Percentiles rank a stretch among this genome's conserved stretches.
Conservation (phyloP, 129 eudicot species). For the Tagetes patula region DNA sequence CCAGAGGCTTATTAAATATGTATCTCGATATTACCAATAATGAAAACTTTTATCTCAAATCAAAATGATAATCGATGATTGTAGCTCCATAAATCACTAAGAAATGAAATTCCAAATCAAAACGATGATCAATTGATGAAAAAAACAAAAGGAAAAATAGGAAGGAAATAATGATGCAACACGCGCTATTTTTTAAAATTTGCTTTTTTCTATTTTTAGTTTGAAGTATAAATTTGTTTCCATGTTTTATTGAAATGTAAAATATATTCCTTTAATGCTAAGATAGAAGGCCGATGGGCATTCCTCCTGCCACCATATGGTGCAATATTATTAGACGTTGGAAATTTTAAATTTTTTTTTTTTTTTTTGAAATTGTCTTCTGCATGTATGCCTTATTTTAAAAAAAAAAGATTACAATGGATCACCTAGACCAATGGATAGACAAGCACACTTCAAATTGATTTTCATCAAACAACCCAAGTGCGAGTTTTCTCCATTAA, state of each 20-base stretch:
- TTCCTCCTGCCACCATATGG: too few species aligned
- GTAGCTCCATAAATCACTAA: conserved; percentile 8
- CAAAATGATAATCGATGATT: neutral
- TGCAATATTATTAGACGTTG: too few species aligned
- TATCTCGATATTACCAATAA: conserved; percentile 15
- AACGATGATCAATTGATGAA: conserved; percentile 1
- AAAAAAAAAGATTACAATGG: too few species aligned
- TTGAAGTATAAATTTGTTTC: conserved; percentile 11
- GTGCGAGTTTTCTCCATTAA: too few species aligned
- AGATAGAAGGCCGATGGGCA: too few species aligned
- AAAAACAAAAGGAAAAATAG: conserved; percentile 1
- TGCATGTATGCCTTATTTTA: too few species aligned
- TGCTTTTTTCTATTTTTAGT: conserved; percentile 27
- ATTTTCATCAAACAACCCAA: too few species aligned
- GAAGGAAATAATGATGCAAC: conserved; percentile 17
- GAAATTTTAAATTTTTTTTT: too few species aligned
- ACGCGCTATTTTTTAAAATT: conserved; percentile 23
- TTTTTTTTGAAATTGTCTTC: too few species aligned
- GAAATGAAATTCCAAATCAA: neutral
- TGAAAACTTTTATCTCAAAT: neutral
- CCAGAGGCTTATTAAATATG: conserved; percentile 15
- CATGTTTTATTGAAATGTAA: neutral
- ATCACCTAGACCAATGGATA: too few species aligned
- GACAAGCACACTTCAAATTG: too few species aligned
- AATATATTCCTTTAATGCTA: neutral